Evolutionary conservation across 148 eudicot genomes (phyloP).

Genomic region (Rhododendron molle): DNA sequence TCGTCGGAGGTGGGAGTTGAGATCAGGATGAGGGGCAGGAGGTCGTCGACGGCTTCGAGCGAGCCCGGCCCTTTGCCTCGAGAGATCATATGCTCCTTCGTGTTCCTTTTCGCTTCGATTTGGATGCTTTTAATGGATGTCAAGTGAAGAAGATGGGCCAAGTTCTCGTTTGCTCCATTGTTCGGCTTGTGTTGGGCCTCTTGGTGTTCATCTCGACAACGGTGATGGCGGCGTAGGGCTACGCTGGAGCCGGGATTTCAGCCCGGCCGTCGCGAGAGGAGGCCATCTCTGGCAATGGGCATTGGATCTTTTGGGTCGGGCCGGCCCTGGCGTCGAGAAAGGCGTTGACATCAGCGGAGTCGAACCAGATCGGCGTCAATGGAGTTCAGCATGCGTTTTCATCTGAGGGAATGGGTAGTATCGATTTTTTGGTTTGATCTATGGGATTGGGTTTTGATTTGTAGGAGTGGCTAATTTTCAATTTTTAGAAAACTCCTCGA

Average conservation of each 20-base stretch:
- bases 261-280: neutral
- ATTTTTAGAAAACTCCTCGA: too few species aligned
- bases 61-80: slow-evolving; percentile 33
- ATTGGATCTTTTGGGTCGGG: slow-evolving; percentile 18
- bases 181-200: neutral
- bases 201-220: slow-evolving; percentile 12
- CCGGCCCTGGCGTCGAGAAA: neutral
- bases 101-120: slow-evolving; percentile 37
- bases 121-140: slow-evolving; percentile 37
- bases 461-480: too few species aligned
- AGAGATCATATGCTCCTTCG: slow-evolving; percentile 35
- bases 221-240: neutral
- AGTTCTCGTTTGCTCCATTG: neutral
- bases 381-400: too few species aligned
- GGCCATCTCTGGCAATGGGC: slow-evolving; percentile 10
- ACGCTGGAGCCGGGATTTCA: neutral
- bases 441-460: too few species aligned
- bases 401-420: too few species aligned
- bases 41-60: slow-evolving; percentile 8
- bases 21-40: too few species aligned
- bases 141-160: neutral
- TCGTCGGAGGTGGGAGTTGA: too few species aligned
- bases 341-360: too few species aligned
- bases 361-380: too few species aligned
- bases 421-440: too few species aligned